phyloP scores from a whole-genome alignment of 2,329 filamentous ascomycete species.

The Geosmithia flava region DNA sequence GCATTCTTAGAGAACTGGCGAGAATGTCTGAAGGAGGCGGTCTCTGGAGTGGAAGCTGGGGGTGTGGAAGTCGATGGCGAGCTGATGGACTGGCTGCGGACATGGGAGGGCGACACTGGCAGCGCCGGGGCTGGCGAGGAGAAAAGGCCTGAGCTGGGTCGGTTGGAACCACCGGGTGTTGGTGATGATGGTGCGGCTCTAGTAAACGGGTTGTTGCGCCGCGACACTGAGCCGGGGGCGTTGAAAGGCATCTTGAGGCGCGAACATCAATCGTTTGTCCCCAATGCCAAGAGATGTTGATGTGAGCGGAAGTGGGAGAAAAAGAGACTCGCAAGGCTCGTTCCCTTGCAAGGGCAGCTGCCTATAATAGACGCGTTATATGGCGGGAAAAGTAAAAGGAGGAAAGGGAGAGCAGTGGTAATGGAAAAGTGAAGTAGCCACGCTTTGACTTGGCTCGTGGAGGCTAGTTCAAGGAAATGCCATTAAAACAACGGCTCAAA shows the following conservation, averaged over 20 bases:
- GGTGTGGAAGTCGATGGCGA: slow-evolving; percentile 12
- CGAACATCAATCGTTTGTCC: slow-evolving; percentile 10
- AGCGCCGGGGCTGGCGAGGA: not conserved
- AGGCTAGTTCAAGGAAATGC: slow-evolving; percentile 9
- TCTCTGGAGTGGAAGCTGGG: not conserved
- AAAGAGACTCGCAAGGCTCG: not conserved
- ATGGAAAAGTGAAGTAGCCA: slow-evolving; percentile 5
- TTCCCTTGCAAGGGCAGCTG: not conserved
- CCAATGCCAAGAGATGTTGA: slow-evolving; percentile 1
- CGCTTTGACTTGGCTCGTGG: slow-evolving; percentile 6
- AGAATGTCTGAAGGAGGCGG: slow-evolving; percentile 15
- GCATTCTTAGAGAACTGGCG: slow-evolving; percentile 52
- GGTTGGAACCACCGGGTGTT: slow-evolving; percentile 29
- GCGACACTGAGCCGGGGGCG: slow-evolving; percentile 38
- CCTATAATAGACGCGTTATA: not conserved
- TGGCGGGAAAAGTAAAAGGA: not conserved
- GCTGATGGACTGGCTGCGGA: slow-evolving; percentile 56
- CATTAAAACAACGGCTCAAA: slow-evolving; percentile 9
- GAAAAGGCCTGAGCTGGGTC: slow-evolving; percentile 57
- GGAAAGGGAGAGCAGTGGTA: slow-evolving; percentile 7
- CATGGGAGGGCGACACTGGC: slow-evolving; percentile 38
- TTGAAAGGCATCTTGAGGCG: slow-evolving; percentile 20
- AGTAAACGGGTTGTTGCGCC: slow-evolving; percentile 70
- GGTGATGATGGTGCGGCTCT: slow-evolving; percentile 58
- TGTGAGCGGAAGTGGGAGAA: not conserved